Conservation (phyloP, 805 yeast species). For the Metschnikowia cerradonensis region DNA sequence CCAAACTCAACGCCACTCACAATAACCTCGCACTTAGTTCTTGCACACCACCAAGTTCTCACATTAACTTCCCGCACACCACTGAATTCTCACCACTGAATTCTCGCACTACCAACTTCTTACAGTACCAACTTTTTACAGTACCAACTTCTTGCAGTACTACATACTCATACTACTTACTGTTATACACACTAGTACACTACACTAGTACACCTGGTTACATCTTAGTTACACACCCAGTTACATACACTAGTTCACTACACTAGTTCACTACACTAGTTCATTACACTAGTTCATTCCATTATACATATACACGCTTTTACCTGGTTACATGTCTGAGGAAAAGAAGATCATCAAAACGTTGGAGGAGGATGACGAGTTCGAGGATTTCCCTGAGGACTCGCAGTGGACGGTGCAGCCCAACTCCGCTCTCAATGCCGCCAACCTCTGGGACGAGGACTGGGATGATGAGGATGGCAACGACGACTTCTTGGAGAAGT, state of each 20-base stretch:
- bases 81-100: no score
- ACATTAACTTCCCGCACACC: no score
- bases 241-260: neutral
- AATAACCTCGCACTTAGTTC: no score
- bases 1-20: no score
- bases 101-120: no score
- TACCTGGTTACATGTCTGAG: conserved; percentile 8
- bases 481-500: conserved; percentile 76
- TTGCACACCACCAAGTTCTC: no score
- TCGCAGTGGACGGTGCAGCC: conserved; percentile 64
- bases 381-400: conserved; percentile 93
- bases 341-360: conserved; percentile 54
- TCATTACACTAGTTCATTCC: neutral
- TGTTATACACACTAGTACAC: neutral
- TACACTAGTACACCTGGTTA: neutral
- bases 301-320: no score
- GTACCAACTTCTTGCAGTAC: no score
- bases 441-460: conserved; percentile 88
- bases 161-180: neutral
- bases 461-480: conserved; percentile 97
- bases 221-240: no score
- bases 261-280: neutral
- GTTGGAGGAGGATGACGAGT: conserved; percentile 93
- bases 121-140: no score
- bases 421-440: conserved; percentile 49